A percentile compares a stretch with the other conserved stretches of the same genome.
These are phyloP conservation scores for Digitaria exilis DNA, from an alignment of 202 grass and related monocot genomes.

Conservation along the genomic window DNA sequence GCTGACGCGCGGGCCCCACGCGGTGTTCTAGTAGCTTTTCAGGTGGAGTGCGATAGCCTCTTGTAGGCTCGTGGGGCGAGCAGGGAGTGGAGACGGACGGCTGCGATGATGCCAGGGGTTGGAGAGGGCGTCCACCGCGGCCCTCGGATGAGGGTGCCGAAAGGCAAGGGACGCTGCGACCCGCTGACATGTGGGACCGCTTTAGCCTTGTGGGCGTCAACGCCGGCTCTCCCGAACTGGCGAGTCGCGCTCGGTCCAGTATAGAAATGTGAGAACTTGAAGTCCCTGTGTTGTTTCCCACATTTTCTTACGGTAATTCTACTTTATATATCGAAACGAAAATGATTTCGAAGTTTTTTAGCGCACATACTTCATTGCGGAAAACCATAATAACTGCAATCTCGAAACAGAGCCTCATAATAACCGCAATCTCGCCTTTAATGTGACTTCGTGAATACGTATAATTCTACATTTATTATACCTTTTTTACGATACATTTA, in stretches of 20 bases:
- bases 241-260: not conserved
- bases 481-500: too few species aligned
- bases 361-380: too few species aligned
- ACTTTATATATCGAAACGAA: too few species aligned
- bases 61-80: not conserved
- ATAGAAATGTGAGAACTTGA: too few species aligned
- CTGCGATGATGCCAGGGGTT: not conserved
- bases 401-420: not conserved
- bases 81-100: not conserved
- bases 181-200: not conserved
- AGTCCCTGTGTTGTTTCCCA: too few species aligned
- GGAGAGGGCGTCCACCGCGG: not conserved
- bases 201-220: not conserved
- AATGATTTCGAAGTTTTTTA: too few species aligned
- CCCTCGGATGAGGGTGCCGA: conserved; percentile 21
- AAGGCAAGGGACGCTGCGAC: not conserved
- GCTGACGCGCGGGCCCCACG: not conserved
- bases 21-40: not conserved
- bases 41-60: not conserved
- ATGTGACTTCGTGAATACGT: not conserved
- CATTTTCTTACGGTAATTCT: too few species aligned
- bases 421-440: not conserved
- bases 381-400: not conserved
- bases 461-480: too few species aligned
- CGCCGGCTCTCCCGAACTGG: not conserved